Evolutionary conservation across 176 grass and related monocot species (phyloP).

Genomic region (Elaeis guineensis): DNA sequence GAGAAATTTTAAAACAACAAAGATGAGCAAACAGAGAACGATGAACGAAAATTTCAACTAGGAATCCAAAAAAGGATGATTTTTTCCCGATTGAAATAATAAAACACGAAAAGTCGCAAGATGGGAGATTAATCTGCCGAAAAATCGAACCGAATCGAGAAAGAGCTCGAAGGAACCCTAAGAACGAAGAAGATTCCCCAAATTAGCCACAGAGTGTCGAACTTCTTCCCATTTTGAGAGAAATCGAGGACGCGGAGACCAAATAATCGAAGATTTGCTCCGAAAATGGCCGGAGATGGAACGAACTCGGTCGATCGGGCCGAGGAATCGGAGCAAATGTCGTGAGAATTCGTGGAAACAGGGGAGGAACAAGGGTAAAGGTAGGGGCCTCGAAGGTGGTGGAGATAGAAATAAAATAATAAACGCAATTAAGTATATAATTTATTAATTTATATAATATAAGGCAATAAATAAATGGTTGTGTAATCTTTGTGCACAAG

Average conservation of each 20-base stretch:
- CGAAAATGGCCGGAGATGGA: background rate
- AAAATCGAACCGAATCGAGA: background rate
- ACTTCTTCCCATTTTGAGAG: background rate
- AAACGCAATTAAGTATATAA: background rate
- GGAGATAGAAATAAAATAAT: background rate
- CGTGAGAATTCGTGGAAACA: too few relatives aligned
- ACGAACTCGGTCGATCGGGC: too few relatives aligned
- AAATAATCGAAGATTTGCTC: background rate
- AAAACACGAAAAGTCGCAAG: background rate
- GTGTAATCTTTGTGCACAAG: background rate
- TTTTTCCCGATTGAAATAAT: background rate
- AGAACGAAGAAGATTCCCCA: too few relatives aligned
- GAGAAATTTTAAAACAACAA: too few relatives aligned
- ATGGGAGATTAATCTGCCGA: background rate
- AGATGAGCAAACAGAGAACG: background rate
- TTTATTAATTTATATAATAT: background rate
- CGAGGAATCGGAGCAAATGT: too few relatives aligned
- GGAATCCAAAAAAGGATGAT: background rate
- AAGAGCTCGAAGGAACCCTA: background rate
- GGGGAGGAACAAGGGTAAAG: background rate
- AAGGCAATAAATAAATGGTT: constrained; percentile 22
- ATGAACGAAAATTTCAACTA: background rate
- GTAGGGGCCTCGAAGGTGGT: background rate
- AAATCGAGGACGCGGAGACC: background rate
- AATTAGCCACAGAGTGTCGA: background rate